Evolutionary conservation across 2,329 filamentous ascomycete genomes (phyloP), one percentile per base, ranked within the genome.

Genomic region (Alternaria brassicae): DNA sequence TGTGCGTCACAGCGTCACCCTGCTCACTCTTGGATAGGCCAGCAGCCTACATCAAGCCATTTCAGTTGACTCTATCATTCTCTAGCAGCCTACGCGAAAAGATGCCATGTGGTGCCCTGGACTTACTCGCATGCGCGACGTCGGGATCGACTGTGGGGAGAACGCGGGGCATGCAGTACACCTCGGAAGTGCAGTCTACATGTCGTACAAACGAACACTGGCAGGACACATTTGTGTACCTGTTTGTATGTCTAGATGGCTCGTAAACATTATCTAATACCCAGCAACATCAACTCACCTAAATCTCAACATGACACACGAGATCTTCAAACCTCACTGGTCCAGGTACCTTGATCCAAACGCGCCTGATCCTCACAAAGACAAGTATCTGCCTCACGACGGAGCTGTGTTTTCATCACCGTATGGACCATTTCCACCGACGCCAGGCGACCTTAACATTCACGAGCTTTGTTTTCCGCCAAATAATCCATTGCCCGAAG

Each of bases 401-500:
- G 21, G 50, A 9, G 34, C 67, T 3, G 51, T 74, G 2, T 75
- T 74, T 53, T 36, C 55, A 10, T 72, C 69, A 1, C 72, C 72
- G 3, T 75, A 63, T 48, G 71, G 73, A 6, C 67, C 73, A 0
- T 71, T 73, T 23, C 72, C 72, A 8, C 65, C 65, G 2, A 65
- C 63, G 1, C 70, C 71, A 2, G 30, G 57, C 2, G 66, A 71
- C 48, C 65, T 76, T 5, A 76, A 74, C 51, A 71, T 76, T 40
- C 72, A 75, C 44, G 67, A 71, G 2, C 62, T 75, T 8, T 75
- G 71, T 48, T 74, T 74, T 48, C 73, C 72, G 13, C 58, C 69
- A 6, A 48, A 65, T 25, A 68, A 67, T 19, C 62, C 67, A 2
- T 57, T 76, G 0, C 72, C 72, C 3, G 52, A 60, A 40, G 71